Base-by-base conservation (phyloP, 1,284 basidiomycete genomes). In the Inonotus obliquus region DNA sequence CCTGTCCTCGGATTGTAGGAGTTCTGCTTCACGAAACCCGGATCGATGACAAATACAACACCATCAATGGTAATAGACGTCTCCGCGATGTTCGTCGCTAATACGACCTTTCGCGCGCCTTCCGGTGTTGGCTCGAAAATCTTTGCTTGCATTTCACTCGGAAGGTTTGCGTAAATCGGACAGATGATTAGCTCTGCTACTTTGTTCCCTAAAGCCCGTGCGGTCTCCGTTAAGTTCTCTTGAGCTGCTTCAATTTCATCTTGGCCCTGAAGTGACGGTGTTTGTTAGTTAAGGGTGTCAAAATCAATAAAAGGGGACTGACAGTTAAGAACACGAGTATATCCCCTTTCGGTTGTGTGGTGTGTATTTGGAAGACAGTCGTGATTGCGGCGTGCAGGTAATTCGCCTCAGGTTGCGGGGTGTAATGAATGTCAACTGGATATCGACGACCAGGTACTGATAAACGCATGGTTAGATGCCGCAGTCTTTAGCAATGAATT, bases 121-220 rank as follows among this genome's bases (percentile, higher is more conserved):
- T 93, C 91, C 0, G 97, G 96, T 6, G 97, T 99, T 1, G 96
- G 96, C 74, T 99, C 97, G 74, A 99, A 99, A 65, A 99, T 99
- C 77, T 98, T 98, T 38, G 95, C 92, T 74, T 99, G 97, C 95
- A 98, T 95, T 65, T 99, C 97, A 67, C 92, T 96, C 1, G 97
- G 97, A 37, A 99, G 76, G 72, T 98, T 98, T 65, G 97, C 96
- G 71, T 99, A 99, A 67, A 99, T 98, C 0, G 97, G 97, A 71
- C 95, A 98, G 57, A 99, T 84, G 61, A 99, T 89, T 58, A 99
- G 81, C 71, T 99, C 97, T 7, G 87, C 85, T 47, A 99, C 91
- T 77, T 98, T 98, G 78, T 98, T 97, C 21, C 96, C 96, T 0
- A 99, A 78, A 0, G 96, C 91, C 32, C 94, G 86, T 45, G 94